Percentiles rank a stretch among this genome's conserved stretches.
Evolutionary conservation across 306 rosid species (phyloP).

Genomic region (Cotoneaster glaucophyllus): DNA sequence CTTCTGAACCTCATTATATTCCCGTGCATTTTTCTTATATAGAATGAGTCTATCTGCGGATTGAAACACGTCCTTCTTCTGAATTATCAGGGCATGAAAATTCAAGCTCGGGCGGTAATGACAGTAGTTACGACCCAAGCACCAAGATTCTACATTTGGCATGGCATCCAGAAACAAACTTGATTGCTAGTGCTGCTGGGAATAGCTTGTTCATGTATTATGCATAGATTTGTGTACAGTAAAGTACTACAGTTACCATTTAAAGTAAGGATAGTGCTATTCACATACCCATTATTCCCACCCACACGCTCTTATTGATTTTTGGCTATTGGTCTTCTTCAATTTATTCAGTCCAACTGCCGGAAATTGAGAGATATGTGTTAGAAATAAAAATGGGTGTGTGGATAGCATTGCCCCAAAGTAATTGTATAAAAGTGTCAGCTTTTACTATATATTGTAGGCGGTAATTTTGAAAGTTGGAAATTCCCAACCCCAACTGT

Average conservation of each 20-base stretch:
- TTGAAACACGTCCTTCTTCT: not conserved
- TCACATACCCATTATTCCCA: no score
- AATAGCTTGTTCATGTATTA: conserved; percentile 48
- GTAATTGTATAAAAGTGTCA: not conserved
- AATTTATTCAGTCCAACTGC: no score
- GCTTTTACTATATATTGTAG: not conserved
- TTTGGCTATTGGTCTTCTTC: no score
- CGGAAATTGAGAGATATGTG: no score
- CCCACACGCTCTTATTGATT: no score
- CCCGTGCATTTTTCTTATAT: not conserved
- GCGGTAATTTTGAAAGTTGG: not conserved
- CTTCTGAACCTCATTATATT: not conserved
- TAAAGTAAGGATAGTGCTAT: not conserved
- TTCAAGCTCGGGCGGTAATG: conserved; percentile 22
- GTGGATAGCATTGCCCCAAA: no score
- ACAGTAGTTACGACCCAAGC: conserved; percentile 20
- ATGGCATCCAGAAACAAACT: conserved; percentile 58
- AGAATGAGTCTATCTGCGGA: not conserved
- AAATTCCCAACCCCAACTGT: not conserved
- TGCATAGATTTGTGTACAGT: conserved; percentile 30
- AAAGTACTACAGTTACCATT: not conserved
- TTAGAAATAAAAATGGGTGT: no score
- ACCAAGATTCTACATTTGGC: conserved; percentile 49
- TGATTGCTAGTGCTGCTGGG: conserved; percentile 57
- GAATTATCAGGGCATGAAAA: conserved; percentile 36